Base-by-base conservation (phyloP, 345 rosid species). In the Fremontodendron californicum region DNA sequence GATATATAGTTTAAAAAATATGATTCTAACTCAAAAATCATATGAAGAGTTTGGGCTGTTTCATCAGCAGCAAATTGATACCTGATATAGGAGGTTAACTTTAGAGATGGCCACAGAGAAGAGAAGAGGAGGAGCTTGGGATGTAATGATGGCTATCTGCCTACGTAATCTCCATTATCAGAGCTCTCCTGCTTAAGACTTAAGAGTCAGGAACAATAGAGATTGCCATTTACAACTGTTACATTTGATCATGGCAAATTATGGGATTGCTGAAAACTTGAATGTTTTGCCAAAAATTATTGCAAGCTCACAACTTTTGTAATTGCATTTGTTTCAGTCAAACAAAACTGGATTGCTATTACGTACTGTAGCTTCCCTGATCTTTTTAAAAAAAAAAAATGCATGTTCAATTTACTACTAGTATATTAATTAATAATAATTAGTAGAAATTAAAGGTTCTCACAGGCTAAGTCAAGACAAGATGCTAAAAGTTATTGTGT, bases 301-400 rank as follows among this genome's bases (percentile, higher is more conserved):
- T 49, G 74, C 74, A n/a, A n/a, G n/a, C n/a, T 48, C 43, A 9
- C 60, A 48, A 31, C 58, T 70, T 70, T 31, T 49, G 12, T 48
- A 15, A 71, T 31, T 18, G 55, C 73, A 45, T 27, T 45, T 69
- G 73, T 1, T 45, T 45, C 73, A 27, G 73, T 69, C 73, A 69
- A 69, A 69, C 13, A 25, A 31, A 45, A 45, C 7, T 25, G 55
- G 55, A 69, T 69, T 69, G 73, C 55, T 45, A 27, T 21, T 21
- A n/a, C n/a, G n/a, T n/a, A 21, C 43, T 66, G 42, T 65, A 23
- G 71, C 46, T 65, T 21, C 8, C 70, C 25, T 7, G 29, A n/a
- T 55, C 5, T 6, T 15, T 19, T 64, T 21, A 18, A 35, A 64
- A 64, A 3, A 8, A 52, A 52, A 63, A 6, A 35, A 18, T 16